Base-by-base conservation (phyloP, 345 rosid species). In the Aethionema arabicum region DNA sequence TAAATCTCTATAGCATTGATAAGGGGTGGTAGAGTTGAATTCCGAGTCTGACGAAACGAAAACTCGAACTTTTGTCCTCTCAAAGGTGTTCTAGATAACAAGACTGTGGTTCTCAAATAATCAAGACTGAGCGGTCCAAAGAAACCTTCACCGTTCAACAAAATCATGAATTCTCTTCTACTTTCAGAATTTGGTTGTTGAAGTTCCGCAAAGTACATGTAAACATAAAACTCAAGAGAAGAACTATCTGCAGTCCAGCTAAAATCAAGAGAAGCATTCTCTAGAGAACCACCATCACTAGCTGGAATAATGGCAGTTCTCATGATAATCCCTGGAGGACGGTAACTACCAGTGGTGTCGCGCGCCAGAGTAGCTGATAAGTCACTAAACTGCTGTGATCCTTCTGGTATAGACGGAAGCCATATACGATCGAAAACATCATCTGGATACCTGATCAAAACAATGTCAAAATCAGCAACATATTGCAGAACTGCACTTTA, bases 361-460 rank as follows among this genome's bases (percentile, higher is more conserved):
- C 50, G 68, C 56, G 69, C 11, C 8, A 38, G 50, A 4, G 32
- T n/a, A 40, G 61, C 12, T 0, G 57, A 65, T 0, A 37, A 11
- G 5, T 50, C 15, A 10, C 44, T 69, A 32, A 59, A 10, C 29
- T n/a, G 56, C 10, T 43, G 56, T 4, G 66, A 66, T 0, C 61
- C 12, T 0, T 1, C 0, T 15, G 14, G 61, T 0, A 7, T 70
- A 0, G 32, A 57, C 0, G 85, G 84, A 13, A 1, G 10, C 82
- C 88, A 83, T 2, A 68, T 53, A 11, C 85, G 74, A 31, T 83
- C 88, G 8, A 36, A 75, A 3, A 15, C 67, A 47, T 83, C 85
- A 11, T 79, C 61, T 11, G 77, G 65, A 60, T 31, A 79, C 76
- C 83, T 74, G 50, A 3, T 33, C 12, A 33, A 32, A 5, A 16